Percentiles rank a stretch among this genome's conserved stretches.
Conservation (phyloP, 176 grass and related monocot genomes). For the Avena insularis region DNA sequence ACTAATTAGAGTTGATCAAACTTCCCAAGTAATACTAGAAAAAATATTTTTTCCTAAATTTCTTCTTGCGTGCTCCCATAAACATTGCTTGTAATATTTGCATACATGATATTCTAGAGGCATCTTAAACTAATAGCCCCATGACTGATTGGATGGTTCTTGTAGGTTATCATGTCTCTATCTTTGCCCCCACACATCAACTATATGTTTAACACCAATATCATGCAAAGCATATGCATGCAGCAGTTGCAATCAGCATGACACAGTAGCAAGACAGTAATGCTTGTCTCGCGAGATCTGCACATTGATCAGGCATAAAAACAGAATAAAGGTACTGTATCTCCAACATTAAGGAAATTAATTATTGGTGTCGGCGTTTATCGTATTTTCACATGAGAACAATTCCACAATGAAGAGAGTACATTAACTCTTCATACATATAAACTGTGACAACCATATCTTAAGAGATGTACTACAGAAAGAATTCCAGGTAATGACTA, state of each 20-base stretch:
- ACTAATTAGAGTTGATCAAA: neutral
- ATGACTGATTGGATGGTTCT: neutral
- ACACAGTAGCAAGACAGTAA: slow-evolving; percentile 30
- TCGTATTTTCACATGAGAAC: slow-evolving; percentile 15
- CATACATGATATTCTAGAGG: neutral
- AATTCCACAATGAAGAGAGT: no score
- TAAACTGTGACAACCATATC: no score
- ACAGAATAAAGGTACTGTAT: neutral
- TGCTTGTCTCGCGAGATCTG: neutral
- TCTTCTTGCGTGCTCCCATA: neutral
- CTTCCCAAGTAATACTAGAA: neutral
- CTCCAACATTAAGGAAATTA: neutral
- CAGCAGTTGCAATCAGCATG: neutral
- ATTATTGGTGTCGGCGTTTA: neutral
- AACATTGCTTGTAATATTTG: neutral
- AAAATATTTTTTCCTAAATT: neutral
- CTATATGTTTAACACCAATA: neutral
- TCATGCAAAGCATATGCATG: slow-evolving; percentile 43
- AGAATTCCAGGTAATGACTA: no score
- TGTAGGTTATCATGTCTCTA: slow-evolving; percentile 25
- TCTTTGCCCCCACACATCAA: slow-evolving; percentile 21
- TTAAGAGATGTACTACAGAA: no score
- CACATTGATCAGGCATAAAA: slow-evolving; percentile 2
- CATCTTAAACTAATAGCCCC: neutral
- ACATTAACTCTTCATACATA: no score